These are phyloP conservation scores for Neoconidiobolus thromboides DNA, from an alignment of 371 early-diverging fungal genomes.

Conservation along the genomic window DNA sequence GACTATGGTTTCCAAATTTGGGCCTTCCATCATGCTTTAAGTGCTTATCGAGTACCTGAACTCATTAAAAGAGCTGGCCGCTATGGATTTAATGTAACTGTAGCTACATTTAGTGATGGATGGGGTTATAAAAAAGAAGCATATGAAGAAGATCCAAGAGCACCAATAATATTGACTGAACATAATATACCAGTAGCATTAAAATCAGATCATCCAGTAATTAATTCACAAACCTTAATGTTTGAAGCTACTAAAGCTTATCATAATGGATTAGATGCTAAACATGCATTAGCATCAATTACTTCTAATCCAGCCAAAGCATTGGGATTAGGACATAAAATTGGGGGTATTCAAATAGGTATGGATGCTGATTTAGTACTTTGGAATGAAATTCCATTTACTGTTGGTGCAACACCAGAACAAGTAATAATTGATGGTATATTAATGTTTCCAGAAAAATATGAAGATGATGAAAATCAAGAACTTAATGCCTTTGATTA, in stretches of 20 bases:
- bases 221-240: conserved; percentile 48
- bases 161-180: conserved; percentile 37
- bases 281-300: conserved; percentile 36
- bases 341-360: conserved; percentile 43
- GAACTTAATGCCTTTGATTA: conserved; percentile 10
- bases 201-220: conserved; percentile 67
- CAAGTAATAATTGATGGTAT: conserved; percentile 61
- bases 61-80: conserved; percentile 33
- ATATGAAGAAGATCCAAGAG: conserved; percentile 37
- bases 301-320: conserved; percentile 57
- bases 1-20: conserved; percentile 56
- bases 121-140: conserved; percentile 66
- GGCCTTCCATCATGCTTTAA: conserved; percentile 66
- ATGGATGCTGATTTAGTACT: conserved; percentile 70
- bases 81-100: conserved; percentile 32
- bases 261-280: conserved; percentile 51
- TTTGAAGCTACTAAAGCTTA: conserved; percentile 60
- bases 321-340: conserved; percentile 42
- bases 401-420: conserved; percentile 54
- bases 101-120: conserved; percentile 48
- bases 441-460: conserved; percentile 15
- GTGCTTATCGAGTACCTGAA: conserved; percentile 50
- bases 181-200: conserved; percentile 59
- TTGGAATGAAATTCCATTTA: conserved; percentile 48
- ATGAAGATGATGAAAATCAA: conserved; percentile 8